Evolutionary conservation across 2,329 filamentous ascomycete species (phyloP), one percentile per base, ranked within the genome.

Genomic region (Penicillium sp.): DNA sequence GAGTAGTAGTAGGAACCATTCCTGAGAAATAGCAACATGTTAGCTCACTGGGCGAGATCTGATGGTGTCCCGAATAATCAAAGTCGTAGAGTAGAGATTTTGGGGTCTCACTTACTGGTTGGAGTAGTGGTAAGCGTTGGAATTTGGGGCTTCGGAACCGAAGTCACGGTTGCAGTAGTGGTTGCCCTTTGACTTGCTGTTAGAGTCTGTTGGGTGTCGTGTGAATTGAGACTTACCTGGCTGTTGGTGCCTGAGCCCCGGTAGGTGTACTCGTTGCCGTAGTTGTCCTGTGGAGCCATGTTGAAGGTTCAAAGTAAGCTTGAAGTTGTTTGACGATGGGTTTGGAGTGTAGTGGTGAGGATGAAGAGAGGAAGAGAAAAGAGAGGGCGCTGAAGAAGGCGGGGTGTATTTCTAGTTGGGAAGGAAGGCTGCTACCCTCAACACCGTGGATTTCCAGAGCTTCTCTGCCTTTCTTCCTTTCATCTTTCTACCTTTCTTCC

Each of bases 1-100:
- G 55, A 55, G 32, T 60, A 60, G 42, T 58, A 54, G 48, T 58
- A 60, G 5, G 53, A 58, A 22, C 49, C 56, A 50, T 58, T 18
- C 27, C 56, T 58, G 3, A 3, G 13, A 6, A 14, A 14, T 6
- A 3, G 14, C 3, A 14, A 14, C 13, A 36, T n/a, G 34, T 36
- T 14, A 36, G 34, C 34, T 36, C 13, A 27, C n/a, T 32, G 31
- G 34, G n/a, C 5, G 3, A 36, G 11, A 13, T 27, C 24, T 4
- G 24, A 27, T 4, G 7, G 4, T 27, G 4, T 27, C 24, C 1
- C 3, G 24, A 27, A 27, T 27, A 4, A 27, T 7, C 24, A 27
- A 27, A 7, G 24, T 27, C 3, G 24, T 27, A 7, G 7, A 27
- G 7, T 27, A 7, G 24, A 27, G 7, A 7, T 27, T 2, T 27